Base-by-base conservation (phyloP, 352 stramenopile genomes). In the Globisporangium recalcitrans region DNA sequence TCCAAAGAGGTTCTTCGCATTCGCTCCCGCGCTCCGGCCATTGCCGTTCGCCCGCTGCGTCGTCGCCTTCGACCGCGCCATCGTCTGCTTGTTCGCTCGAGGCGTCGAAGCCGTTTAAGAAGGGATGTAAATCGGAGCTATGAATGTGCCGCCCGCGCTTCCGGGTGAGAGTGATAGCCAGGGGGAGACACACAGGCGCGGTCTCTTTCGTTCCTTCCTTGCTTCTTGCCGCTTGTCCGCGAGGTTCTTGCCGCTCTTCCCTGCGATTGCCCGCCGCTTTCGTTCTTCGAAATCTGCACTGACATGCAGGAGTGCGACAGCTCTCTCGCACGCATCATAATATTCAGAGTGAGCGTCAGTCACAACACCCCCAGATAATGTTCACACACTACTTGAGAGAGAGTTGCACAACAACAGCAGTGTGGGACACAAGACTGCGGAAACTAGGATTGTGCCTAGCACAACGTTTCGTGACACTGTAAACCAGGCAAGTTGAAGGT, bases 1-100 rank as follows among this genome's bases (percentile, higher is more conserved):
- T 11, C 71, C 69, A 63, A 82, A 87, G 27, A 79, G 64, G 29
- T 58, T 51, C 27, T 42, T 48, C 10, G 60, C 52, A 5, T 21
- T n/a, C 9, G 16, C 21, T 21, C 13, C 58, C 16, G 31, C 46
- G 26, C 21, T 27, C 8, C 42, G 26, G n/a, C 40, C 27, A 29
- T 47, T 58, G 24, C 52, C 52, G n/a, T 36, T 59, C 19, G 62
- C n/a, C n/a, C n/a, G n/a, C n/a, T n/a, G n/a, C n/a, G n/a, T n/a
- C n/a, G n/a, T n/a, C n/a, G n/a, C 34, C 24, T 59, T 62, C 24
- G 62, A 62, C 16, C 62, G 54, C 26, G 55, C 44, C 62, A 67
- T 67, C 24, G 47, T 27, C 26, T 19, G 13, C 27, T 21, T 42
- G 31, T 29, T 24, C 26, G 26, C 29, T 44, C 13, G 27, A 31